A percentile compares a stretch with the other conserved stretches of the same genome.
Conservation (phyloP, 106 monocot genomes). For the Apostasia shenzhenica region DNA sequence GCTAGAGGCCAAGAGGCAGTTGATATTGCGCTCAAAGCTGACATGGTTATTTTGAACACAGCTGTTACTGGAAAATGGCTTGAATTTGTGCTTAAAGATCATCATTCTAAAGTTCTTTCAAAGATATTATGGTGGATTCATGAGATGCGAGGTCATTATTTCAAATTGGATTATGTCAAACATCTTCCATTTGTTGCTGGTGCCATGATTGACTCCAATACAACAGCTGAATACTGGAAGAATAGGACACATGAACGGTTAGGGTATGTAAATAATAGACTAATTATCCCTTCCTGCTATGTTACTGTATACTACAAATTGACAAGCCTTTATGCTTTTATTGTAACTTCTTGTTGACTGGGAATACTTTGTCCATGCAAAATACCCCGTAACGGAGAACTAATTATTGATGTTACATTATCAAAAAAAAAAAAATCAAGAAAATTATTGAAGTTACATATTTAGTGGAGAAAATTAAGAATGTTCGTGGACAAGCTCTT, state of each 20-base stretch:
- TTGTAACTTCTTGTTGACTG: too few relatives aligned
- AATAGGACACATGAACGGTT: slow-evolving; percentile 75
- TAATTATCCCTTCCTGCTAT: too few relatives aligned
- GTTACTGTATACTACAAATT: too few relatives aligned
- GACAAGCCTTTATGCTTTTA: too few relatives aligned
- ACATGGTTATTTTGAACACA: slow-evolving; percentile 86
- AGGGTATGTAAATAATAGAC: slow-evolving; percentile 37
- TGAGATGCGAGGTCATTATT: slow-evolving; percentile 99
- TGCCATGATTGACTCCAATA: slow-evolving; percentile 94
- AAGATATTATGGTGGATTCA: slow-evolving; percentile 99
- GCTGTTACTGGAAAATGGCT: slow-evolving; percentile 99
- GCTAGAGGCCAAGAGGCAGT: slow-evolving; percentile 75
- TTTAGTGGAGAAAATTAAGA: too few relatives aligned
- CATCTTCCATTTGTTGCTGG: slow-evolving; percentile 90
- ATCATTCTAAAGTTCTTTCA: slow-evolving; percentile 60
- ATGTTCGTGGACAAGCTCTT: too few relatives aligned
- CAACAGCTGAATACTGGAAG: slow-evolving; percentile 87
- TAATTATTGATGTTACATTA: too few relatives aligned
- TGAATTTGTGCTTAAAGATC: slow-evolving; percentile 66
- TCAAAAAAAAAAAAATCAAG: too few relatives aligned
- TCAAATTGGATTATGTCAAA: slow-evolving; percentile 88
- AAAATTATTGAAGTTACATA: too few relatives aligned
- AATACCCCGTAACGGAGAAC: too few relatives aligned
- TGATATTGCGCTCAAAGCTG: slow-evolving; percentile 62
- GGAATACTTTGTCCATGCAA: too few relatives aligned